Base-by-base conservation (phyloP, 306 rosid species). In the Adenanthera pavonina region DNA sequence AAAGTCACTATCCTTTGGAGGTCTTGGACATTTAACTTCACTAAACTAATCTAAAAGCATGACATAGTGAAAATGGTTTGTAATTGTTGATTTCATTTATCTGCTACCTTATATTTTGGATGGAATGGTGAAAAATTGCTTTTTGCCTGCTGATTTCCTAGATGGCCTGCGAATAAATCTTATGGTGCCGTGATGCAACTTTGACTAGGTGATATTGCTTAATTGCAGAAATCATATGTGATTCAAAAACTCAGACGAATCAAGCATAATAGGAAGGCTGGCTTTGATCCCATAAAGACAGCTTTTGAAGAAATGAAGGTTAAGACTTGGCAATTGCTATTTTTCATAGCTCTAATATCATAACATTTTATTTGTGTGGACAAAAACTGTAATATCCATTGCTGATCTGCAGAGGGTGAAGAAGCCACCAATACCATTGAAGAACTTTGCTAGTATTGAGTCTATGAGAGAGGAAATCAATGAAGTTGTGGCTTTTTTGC, bases 231-330 rank as follows among this genome's bases (percentile, higher is more conserved):
- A 81, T 81, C 69, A 56, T 93, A 95, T 76, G 85, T 88, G 62
- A 75, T 79, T 9, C 80, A 76, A 78, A 89, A 87, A 80, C 13
- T 52, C 88, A 84, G 51, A 87, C 81, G 33, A 81, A 72, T 88
- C 74, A 88, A 77, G 86, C 80, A 20, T 17, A 89, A 80, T 72
- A 93, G 87, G 80, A 87, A 83, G 90, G 94, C 89, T 17, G 99
- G 99, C 15, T 49, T 90, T 62, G 99, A 95, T 85, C 99, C 99
- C 75, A 93, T 95, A 82, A 91, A 91, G 76, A 86, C 87, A 8
- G 99, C 97, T 83, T 95, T 95, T 83, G 99, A 95, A 33, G 74
- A 84, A 71, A 93, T 95, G 99, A 93, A 95, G 99, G 99, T 93
- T 86, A 53, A 64, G 56, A 69, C 80, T 34, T 43, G 52, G 71